A percentile compares a stretch with the other conserved stretches of the same genome.
These are phyloP conservation scores for Mycena leptocephala DNA, from an alignment of 768 basidiomycete genomes.

Conservation along the genomic window DNA sequence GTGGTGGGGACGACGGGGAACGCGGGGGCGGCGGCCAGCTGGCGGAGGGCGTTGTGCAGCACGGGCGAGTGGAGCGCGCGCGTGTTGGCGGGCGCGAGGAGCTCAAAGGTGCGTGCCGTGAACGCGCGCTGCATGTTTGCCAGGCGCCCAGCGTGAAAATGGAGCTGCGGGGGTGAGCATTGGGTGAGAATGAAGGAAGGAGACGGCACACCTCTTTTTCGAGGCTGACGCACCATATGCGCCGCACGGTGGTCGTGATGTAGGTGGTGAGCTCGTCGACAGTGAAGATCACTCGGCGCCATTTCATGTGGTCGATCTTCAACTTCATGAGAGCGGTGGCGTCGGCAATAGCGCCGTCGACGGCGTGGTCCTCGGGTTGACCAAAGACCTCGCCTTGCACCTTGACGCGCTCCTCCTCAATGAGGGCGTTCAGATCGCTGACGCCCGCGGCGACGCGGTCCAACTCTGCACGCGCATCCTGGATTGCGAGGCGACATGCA, in stretches of 20 bases:
- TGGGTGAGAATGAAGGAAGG: not conserved
- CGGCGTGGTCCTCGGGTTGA: constrained; percentile 38
- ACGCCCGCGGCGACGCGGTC: constrained; percentile 54
- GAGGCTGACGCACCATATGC: constrained; percentile 62
- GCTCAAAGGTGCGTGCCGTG: constrained; percentile 55
- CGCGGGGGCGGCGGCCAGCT: constrained; percentile 63
- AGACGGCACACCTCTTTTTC: constrained; percentile 63
- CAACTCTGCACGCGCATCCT: constrained; percentile 49
- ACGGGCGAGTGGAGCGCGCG: constrained; percentile 66
- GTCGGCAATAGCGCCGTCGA: constrained; percentile 54
- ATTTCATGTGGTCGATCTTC: constrained; percentile 61
- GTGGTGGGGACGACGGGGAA: constrained; percentile 61
- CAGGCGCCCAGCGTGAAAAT: constrained; percentile 76
- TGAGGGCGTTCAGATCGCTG: constrained; percentile 52
- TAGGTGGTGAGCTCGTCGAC: constrained; percentile 64
- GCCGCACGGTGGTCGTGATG: constrained; percentile 54
- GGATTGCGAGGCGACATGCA: constrained; percentile 52
- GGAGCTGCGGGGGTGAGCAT: constrained; percentile 61
- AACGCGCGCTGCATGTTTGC: constrained; percentile 62
- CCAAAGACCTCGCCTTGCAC: constrained; percentile 58
- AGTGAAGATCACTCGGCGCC: constrained; percentile 63
- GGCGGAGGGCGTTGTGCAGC: constrained; percentile 72
- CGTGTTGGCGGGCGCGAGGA: constrained; percentile 58
- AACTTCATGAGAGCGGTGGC: constrained; percentile 56
- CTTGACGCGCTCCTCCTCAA: constrained; percentile 58